phyloP scores from a whole-genome alignment of 768 basidiomycete genomes.

The Royoungia palumana region DNA sequence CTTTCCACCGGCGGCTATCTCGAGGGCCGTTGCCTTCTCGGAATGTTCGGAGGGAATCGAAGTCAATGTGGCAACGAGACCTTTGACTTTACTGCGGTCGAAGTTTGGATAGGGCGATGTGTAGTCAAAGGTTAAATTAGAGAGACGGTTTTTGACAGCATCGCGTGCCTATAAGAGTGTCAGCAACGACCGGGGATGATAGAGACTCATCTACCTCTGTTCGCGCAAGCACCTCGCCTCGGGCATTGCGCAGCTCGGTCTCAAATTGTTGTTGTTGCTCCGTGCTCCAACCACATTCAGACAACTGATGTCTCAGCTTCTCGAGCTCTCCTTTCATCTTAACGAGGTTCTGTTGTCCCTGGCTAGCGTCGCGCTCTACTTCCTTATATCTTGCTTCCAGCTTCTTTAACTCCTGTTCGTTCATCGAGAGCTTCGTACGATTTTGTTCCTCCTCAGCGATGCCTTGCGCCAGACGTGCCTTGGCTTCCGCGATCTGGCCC shows the following conservation, averaged over 20 bases:
- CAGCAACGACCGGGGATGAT: conserved; percentile 1
- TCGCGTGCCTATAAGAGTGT: conserved; percentile 59
- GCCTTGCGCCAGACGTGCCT: conserved; percentile 68
- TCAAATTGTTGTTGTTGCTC: conserved; percentile 66
- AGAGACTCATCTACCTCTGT: conserved; percentile 51
- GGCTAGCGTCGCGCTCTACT: conserved; percentile 79
- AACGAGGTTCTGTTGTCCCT: conserved; percentile 68
- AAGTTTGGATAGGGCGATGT: conserved; percentile 72
- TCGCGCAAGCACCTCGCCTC: conserved; percentile 50
- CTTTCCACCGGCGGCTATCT: conserved; percentile 86
- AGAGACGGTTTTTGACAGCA: conserved; percentile 57
- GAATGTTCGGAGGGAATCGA: conserved; percentile 65
- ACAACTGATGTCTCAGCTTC: conserved; percentile 48
- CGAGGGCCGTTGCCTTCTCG: conserved; percentile 83
- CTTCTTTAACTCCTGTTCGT: conserved; percentile 70
- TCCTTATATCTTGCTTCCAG: conserved; percentile 81
- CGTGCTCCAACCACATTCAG: conserved; percentile 68
- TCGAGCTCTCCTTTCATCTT: conserved; percentile 57
- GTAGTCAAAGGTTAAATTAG: conserved; percentile 82
- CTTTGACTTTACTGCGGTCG: conserved; percentile 84
- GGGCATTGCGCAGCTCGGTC: conserved; percentile 47
- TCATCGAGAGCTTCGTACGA: conserved; percentile 70
- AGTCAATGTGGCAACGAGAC: conserved; percentile 88
- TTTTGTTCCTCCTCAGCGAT: conserved; percentile 83
- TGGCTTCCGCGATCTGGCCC: conserved; percentile 90